phyloP scores from a whole-genome alignment of 1,139 yeast species.

The Waltiozyma sp. region DNA sequence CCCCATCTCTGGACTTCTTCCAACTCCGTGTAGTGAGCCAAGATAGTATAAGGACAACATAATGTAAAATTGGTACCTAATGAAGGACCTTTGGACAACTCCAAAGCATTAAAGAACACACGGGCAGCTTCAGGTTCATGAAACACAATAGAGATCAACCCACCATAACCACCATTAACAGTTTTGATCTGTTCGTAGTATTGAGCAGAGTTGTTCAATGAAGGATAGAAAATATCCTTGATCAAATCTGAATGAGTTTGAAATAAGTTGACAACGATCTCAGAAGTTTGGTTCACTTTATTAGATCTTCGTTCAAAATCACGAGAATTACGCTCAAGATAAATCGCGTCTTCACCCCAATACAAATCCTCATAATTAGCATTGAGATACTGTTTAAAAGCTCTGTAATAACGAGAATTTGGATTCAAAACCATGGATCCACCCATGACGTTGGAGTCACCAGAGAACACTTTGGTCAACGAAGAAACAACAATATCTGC shows the following conservation, averaged over 20 bases:
- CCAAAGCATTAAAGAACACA: constrained; percentile 62
- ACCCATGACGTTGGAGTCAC: constrained; percentile 93
- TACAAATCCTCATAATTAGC: constrained; percentile 55
- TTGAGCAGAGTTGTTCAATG: constrained; percentile 30
- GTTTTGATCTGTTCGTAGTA: constrained; percentile 67
- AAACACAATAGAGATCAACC: constrained; percentile 71
- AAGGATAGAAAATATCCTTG: constrained; percentile 63
- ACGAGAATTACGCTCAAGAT: constrained; percentile 84
- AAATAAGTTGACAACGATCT: constrained; percentile 31
- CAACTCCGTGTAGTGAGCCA: constrained; percentile 80
- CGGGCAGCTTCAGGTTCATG: constrained; percentile 55
- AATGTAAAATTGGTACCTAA: constrained; percentile 89
- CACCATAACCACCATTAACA: constrained; percentile 84
- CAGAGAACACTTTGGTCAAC: constrained; percentile 84
- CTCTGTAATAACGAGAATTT: constrained; percentile 37
- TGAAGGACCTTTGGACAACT: constrained; percentile 85
- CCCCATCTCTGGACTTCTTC: constrained; percentile 81
- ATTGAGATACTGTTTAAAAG: constrained; percentile 42
- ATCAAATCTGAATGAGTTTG: constrained; percentile 29
- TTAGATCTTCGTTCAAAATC: constrained; percentile 67
- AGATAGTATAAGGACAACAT: constrained; percentile 82
- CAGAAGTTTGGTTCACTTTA: constrained; percentile 59
- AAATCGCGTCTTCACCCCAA: constrained; percentile 93
- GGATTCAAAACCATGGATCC: constrained; percentile 82
- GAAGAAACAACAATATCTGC: constrained; percentile 84